These are phyloP conservation scores for Penicillium sp. DNA, from an alignment of 2,329 filamentous ascomycete species.

Conservation along the genomic window DNA sequence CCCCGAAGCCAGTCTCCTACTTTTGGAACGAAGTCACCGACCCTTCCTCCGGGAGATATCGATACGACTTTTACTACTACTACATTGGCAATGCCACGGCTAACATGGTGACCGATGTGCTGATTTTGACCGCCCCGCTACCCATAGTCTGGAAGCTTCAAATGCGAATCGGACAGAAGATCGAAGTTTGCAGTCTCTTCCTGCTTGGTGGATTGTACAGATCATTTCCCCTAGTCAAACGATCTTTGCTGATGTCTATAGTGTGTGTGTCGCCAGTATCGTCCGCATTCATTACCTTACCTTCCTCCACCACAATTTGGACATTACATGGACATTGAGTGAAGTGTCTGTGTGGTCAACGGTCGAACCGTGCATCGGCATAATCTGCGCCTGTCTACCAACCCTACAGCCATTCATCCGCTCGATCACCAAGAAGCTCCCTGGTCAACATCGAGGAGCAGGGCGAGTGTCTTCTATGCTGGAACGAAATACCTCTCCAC, in stretches of 20 bases:
- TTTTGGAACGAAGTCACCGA: slow-evolving; percentile 13
- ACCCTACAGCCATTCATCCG: slow-evolving; percentile 21
- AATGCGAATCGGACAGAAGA: slow-evolving; percentile 13
- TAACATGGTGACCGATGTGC: slow-evolving; percentile 12
- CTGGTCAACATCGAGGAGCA: not conserved
- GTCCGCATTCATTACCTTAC: slow-evolving; percentile 17
- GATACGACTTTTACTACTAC: slow-evolving; percentile 12
- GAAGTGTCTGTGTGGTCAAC: slow-evolving; percentile 19
- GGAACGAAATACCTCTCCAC: not conserved
- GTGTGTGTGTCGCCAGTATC: slow-evolving; percentile 19
- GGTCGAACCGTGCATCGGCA: slow-evolving; percentile 20
- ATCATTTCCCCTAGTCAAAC: not conserved
- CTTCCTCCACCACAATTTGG: slow-evolving; percentile 1
- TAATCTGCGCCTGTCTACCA: slow-evolving; percentile 22
- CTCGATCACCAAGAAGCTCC: slow-evolving; percentile 5
- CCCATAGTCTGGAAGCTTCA: slow-evolving; percentile 13
- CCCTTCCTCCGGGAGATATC: slow-evolving; percentile 6
- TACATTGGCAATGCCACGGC: slow-evolving; percentile 15
- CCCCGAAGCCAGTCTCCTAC: slow-evolving; percentile 10
- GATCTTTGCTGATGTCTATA: not conserved
- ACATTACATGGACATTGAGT: slow-evolving; percentile 17
- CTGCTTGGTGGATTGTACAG: slow-evolving; percentile 15
- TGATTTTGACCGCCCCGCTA: slow-evolving; percentile 17
- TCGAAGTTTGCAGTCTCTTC: slow-evolving; percentile 12
- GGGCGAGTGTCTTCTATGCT: not conserved